phyloP scores from a whole-genome alignment of 305 asterid genomes.

The Rubia peregrina region DNA sequence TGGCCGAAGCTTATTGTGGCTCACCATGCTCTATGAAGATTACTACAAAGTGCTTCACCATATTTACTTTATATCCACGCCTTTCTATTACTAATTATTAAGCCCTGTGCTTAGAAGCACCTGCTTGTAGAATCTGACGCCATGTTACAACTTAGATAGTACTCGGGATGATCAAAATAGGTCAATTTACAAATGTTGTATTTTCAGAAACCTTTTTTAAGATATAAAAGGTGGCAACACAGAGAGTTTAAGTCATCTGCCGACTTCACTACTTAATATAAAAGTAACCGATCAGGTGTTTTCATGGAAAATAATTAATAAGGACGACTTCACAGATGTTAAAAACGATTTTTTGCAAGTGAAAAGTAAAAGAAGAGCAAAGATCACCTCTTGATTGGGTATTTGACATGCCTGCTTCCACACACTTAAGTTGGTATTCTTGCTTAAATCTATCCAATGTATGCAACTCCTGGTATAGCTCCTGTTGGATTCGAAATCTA shows the following conservation, averaged over 20 bases:
- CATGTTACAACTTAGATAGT: not conserved
- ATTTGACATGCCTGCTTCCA: slow-evolving; percentile 38
- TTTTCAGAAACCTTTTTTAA: not conserved
- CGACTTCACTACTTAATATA: not conserved
- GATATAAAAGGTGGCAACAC: not conserved
- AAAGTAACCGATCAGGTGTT: no score
- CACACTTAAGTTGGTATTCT: slow-evolving; percentile 45
- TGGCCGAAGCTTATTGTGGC: not conserved
- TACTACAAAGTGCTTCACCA: not conserved
- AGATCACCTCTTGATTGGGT: slow-evolving; percentile 44
- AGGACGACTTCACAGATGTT: not conserved
- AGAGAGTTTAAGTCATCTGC: not conserved
- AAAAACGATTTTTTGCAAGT: not conserved
- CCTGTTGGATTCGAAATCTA: slow-evolving; percentile 39
- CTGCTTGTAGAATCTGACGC: not conserved
- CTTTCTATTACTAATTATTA: not conserved
- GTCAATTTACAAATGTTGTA: not conserved
- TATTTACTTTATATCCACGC: not conserved
- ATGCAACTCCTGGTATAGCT: slow-evolving; percentile 65
- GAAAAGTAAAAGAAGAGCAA: slow-evolving; percentile 1
- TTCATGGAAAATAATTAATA: not conserved
- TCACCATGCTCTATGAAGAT: not conserved
- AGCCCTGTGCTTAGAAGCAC: not conserved
- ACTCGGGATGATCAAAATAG: not conserved
- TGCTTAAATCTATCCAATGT: slow-evolving; percentile 50